These are phyloP conservation scores for Gracilaria gracilis DNA, from an alignment of 23 red algal genomes.

Conservation along the genomic window DNA sequence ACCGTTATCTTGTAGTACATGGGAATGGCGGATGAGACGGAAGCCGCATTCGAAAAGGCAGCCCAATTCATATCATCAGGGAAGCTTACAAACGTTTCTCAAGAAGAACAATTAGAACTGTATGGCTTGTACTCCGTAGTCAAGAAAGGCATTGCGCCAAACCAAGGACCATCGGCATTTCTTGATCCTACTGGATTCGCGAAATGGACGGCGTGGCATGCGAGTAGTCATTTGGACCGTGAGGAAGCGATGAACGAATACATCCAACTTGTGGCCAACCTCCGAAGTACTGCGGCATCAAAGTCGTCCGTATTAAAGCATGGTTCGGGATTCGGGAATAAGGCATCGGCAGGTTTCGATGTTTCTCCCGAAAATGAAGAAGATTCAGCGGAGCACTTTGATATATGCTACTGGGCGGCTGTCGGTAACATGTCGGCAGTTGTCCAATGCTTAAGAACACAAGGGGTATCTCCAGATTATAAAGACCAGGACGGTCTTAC, in stretches of 20 bases:
- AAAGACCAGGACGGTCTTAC: conserved; percentile 53
- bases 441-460: conserved; percentile 13
- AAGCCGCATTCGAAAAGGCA: conserved; percentile 16
- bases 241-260: conserved; percentile 53
- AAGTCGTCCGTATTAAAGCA: not conserved
- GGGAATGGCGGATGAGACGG: conserved; percentile 9
- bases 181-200: conserved; percentile 44
- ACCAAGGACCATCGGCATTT: conserved; percentile 45
- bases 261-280: not conserved
- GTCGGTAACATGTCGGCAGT: conserved; percentile 26
- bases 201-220: conserved; percentile 59
- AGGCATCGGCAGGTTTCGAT: conserved; percentile 44
- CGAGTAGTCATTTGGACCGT: conserved; percentile 5
- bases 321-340: conserved; percentile 21
- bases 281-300: not conserved
- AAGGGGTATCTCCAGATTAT: conserved; percentile 22
- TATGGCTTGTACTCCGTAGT: conserved; percentile 56
- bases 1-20: not conserved
- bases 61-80: conserved; percentile 45
- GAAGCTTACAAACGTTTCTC: conserved; percentile 28
- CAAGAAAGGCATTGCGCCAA: conserved; percentile 47
- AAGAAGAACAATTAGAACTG: conserved; percentile 46
- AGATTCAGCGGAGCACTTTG: not conserved
- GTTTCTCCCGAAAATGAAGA: conserved; percentile 25
- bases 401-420: conserved; percentile 51